These are phyloP conservation scores for Schizochytrium sp. DNA, from an alignment of 108 stramenopile genomes.

Conservation along the genomic window DNA sequence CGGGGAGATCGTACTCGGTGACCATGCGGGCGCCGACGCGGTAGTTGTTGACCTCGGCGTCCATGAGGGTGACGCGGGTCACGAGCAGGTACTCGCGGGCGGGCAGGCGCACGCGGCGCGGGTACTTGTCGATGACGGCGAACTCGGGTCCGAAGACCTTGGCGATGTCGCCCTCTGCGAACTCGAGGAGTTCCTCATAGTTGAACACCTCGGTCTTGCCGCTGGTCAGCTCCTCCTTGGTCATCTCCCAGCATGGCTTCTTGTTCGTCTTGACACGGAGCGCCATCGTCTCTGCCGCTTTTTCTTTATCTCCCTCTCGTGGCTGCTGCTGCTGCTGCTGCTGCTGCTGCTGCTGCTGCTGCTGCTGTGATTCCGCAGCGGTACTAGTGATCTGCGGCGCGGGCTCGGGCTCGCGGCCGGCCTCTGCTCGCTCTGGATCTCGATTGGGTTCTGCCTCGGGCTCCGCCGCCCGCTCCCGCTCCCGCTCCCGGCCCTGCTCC, in stretches of 20 bases:
- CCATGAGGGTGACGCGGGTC: conserved; percentile 3
- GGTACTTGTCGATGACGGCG: neutral
- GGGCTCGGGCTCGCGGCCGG: neutral
- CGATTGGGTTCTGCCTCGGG: neutral
- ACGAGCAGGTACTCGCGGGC: conserved; percentile 3
- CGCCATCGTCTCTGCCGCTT: neutral
- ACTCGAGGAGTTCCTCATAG: neutral
- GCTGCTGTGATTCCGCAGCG: neutral
- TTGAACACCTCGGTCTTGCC: neutral
- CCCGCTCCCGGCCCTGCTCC: neutral
- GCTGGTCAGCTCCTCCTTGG: conserved; percentile 4
- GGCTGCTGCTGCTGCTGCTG: neutral
- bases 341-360: neutral
- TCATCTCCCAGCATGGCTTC: neutral
- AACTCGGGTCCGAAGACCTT: neutral
- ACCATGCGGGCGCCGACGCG: conserved; percentile 3
- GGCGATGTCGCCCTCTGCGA: neutral
- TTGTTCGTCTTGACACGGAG: neutral
- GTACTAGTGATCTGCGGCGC: neutral
- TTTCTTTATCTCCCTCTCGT: neutral
- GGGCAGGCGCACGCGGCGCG: neutral
- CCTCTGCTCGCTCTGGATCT: neutral
- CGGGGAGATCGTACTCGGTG: neutral
- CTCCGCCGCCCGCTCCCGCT: neutral
- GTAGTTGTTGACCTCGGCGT: neutral